These are phyloP conservation scores for Syzygium aromaticum DNA, from an alignment of 345 rosid species.

Conservation along the genomic window DNA sequence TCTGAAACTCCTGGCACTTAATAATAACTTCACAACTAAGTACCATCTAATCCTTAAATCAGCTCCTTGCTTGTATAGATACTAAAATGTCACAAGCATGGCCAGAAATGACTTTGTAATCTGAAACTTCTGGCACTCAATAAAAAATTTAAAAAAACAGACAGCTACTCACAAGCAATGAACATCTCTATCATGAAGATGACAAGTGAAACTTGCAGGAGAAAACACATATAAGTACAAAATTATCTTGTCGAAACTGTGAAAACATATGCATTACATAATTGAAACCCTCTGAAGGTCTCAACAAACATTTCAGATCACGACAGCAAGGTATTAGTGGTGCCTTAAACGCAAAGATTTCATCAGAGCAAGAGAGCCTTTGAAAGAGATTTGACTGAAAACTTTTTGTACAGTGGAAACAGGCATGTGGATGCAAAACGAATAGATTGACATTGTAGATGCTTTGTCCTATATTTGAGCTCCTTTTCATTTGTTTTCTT, in stretches of 20 bases:
- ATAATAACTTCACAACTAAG: background rate
- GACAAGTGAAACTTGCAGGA: background rate
- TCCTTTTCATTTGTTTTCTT: background rate
- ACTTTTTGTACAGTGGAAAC: background rate
- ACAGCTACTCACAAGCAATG: background rate
- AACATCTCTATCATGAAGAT: background rate
- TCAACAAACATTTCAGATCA: background rate
- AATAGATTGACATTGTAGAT: background rate
- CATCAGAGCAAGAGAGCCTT: background rate
- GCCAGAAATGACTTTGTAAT: background rate
- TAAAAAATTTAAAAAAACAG: background rate
- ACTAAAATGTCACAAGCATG: background rate
- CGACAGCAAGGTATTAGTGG: background rate
- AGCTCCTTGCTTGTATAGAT: background rate
- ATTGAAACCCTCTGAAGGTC: background rate
- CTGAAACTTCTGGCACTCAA: background rate
- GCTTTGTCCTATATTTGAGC: background rate
- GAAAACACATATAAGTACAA: background rate
- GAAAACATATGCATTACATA: background rate
- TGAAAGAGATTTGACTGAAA: background rate
- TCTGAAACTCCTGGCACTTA: background rate
- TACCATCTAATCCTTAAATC: background rate
- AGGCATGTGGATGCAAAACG: background rate
- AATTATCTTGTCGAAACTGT: background rate
- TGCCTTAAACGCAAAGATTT: background rate